Conservation (phyloP, 441 rosid species). For the Metrosideros polymorpha region DNA sequence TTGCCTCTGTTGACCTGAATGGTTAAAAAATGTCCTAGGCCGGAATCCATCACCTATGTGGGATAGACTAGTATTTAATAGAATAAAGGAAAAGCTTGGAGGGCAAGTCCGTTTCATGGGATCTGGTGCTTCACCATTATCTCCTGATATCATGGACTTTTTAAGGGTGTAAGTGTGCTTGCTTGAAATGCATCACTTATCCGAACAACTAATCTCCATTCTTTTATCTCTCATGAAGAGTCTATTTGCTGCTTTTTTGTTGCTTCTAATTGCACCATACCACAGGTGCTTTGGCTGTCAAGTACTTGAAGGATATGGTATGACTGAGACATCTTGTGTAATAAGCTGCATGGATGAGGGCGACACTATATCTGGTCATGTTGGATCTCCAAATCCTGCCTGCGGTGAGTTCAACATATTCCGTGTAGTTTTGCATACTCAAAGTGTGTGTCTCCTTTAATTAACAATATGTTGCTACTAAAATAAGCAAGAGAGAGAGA, state of each 20-base stretch:
- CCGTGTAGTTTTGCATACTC: background rate
- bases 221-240: background rate
- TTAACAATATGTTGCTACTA: background rate
- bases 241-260: background rate
- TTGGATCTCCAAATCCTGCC: constrained; percentile 92
- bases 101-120: constrained; percentile 75
- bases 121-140: constrained; percentile 96
- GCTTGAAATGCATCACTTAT: background rate
- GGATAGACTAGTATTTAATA: constrained; percentile 96
- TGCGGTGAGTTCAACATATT: constrained; percentile 55
- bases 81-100: constrained; percentile 83
- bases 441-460: background rate
- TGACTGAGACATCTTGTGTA: constrained; percentile 93
- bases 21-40: constrained; percentile 25
- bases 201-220: background rate
- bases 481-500: background rate
- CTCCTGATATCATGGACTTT: constrained; percentile 92
- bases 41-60: constrained; percentile 94
- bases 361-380: constrained; percentile 81
- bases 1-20: background rate
- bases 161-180: constrained; percentile 68
- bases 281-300: constrained; percentile 83
- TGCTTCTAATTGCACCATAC: background rate
- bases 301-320: constrained; percentile 89
- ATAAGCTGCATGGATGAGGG: constrained; percentile 59